Percentiles rank a stretch among this genome's conserved stretches.
phyloP scores from a whole-genome alignment of 495 filamentous ascomycete species.

The Aspergillus asperescens region DNA sequence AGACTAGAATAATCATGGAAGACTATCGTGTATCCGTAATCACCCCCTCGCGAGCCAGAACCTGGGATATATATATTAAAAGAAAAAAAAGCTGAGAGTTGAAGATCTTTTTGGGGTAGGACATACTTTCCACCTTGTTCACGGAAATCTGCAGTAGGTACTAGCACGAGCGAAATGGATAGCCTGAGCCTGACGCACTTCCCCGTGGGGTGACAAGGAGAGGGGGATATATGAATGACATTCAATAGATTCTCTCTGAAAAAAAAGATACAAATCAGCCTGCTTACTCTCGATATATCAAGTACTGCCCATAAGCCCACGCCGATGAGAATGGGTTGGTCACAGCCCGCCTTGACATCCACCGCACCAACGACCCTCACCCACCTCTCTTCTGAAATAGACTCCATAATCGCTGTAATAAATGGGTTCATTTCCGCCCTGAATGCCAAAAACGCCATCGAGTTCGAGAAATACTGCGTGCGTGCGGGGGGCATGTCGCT shows the following conservation, averaged over 20 bases:
- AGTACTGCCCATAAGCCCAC: neutral
- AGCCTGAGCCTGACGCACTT: neutral
- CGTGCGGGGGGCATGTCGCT: conserved; percentile 38
- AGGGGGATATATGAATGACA: neutral
- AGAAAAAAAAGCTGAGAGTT: neutral
- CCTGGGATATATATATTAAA: no score
- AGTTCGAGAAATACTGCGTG: conserved; percentile 38
- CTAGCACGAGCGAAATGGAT: neutral
- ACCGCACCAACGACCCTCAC: neutral
- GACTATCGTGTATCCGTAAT: neutral
- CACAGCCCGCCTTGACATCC: neutral
- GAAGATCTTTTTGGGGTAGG: neutral
- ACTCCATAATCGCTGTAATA: conserved; percentile 30
- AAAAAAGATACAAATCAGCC: neutral
- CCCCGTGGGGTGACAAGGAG: no score
- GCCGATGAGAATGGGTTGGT: neutral
- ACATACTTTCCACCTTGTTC: neutral
- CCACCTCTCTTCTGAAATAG: conserved; percentile 19
- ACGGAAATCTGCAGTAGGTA: conserved; percentile 4
- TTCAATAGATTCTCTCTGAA: neutral
- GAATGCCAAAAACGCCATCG: conserved; percentile 27
- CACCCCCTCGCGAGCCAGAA: neutral
- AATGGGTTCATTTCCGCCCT: conserved; percentile 34
- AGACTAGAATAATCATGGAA: neutral
- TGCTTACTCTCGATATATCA: neutral